phyloP scores from a whole-genome alignment of 1,284 basidiomycete genomes.

The Singerocomus inundabilis region DNA sequence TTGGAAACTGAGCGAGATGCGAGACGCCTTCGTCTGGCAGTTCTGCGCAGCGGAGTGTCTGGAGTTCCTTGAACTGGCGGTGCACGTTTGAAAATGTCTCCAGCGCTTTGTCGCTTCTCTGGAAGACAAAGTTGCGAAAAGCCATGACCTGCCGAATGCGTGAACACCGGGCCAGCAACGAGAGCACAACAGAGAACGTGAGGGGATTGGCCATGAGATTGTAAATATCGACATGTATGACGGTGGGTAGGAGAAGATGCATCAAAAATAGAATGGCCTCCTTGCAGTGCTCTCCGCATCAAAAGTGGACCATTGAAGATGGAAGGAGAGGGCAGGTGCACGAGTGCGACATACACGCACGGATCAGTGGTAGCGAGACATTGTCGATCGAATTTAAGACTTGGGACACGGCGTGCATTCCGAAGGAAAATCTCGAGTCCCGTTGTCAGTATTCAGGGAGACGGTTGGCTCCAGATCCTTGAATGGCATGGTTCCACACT shows the following conservation, averaged over 20 bases:
- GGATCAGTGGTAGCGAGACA: constrained; percentile 25
- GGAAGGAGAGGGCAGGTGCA: constrained; percentile 16
- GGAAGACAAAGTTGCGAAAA: constrained; percentile 31
- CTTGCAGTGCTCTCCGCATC: constrained; percentile 23
- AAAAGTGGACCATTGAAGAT: constrained; percentile 25
- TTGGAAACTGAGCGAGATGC: constrained; percentile 20
- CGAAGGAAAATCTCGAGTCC: constrained; percentile 50
- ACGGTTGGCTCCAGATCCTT: constrained; percentile 58
- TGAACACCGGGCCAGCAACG: constrained; percentile 21
- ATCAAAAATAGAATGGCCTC: constrained; percentile 27
- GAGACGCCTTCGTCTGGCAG: constrained; percentile 25
- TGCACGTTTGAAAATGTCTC: constrained; percentile 26
- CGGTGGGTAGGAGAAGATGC: constrained; percentile 25
- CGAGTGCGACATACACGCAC: constrained; percentile 22
- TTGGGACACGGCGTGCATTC: constrained; percentile 31
- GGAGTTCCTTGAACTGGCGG: constrained; percentile 24
- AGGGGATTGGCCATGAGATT: constrained; percentile 30
- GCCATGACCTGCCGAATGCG: no score
- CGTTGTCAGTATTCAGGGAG: constrained; percentile 51
- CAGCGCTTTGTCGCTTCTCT: constrained; percentile 25
- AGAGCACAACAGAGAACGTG: constrained; percentile 18
- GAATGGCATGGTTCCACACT: constrained; percentile 40
- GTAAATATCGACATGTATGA: constrained; percentile 30
- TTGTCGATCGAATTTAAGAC: constrained; percentile 29
- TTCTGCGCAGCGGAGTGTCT: constrained; percentile 28